Evolutionary conservation across 345 rosid genomes (phyloP), one percentile per base, ranked within the genome.

Genomic region (Aethionema arabicum): DNA sequence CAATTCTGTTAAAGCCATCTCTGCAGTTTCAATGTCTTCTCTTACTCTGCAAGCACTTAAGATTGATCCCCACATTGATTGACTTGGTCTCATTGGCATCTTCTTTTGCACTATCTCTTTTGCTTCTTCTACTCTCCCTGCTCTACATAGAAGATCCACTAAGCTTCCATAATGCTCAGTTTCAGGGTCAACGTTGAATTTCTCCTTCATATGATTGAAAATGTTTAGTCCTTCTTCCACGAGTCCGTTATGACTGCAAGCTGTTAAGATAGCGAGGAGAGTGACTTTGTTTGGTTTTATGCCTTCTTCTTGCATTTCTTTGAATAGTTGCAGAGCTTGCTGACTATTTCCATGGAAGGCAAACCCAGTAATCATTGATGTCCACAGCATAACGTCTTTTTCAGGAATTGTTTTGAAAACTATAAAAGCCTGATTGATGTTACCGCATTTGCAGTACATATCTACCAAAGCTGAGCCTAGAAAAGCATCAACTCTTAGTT

Each of bases 361-460:
- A 16, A 76, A 71, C 36, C 87, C 87, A 50, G 72, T 70, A 46
- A 82, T 80, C 90, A 84, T 80, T 27, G 87, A 66, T 52, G 85
- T 82, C 87, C 90, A 84, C 46, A 84, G 67, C 1, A 74, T 56
- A 11, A 82, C 83, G 39, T 80, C 85, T 61, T 69, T 84, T 32
- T 74, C 61, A 31, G 40, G 7, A 45, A 65, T 40, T 29, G 72
- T 67, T 36, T 68, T 67, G 59, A 82, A 84, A 43, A 82, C 61
- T 36, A 12, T 12, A 49, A 68, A 47, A 10, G 90, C 85, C 51
- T 42, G 69, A 30, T 54, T 69, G 36, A 82, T 61, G 35, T 60
- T 63, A 44, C 90, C 90, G 45, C 85, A 84, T 75, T 67, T 82
- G 56, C 85, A 76, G 59, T 82, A 82, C 87, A 82, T 78, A 60